Percentiles rank a stretch among this genome's conserved stretches.
Conservation (phyloP, 176 grass and related monocot species). For the Tuctoria greenei region DNA sequence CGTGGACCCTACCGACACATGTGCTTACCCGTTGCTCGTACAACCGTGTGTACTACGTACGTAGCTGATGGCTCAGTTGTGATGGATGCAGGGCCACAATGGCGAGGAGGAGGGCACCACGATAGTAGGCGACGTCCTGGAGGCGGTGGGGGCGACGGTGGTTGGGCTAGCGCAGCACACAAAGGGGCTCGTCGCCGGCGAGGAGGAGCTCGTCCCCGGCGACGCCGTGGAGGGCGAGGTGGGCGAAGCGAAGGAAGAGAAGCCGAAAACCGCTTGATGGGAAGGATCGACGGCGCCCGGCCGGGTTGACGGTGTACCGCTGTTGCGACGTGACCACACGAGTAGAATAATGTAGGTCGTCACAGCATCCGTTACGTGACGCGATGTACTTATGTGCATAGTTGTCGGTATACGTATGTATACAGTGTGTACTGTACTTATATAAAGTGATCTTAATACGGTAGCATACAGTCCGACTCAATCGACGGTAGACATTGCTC, state of each 20-base stretch:
- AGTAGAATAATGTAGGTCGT: too few species aligned
- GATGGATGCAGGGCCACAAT: background rate
- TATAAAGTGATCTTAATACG: too few species aligned
- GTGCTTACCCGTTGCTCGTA: background rate
- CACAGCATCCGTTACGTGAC: too few species aligned
- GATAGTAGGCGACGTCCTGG: slow-evolving; percentile 44
- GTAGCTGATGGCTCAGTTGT: slow-evolving; percentile 26
- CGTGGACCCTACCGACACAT: background rate
- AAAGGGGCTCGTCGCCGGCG: slow-evolving; percentile 63
- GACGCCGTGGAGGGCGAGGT: background rate
- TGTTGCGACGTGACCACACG: too few species aligned
- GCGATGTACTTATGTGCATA: too few species aligned
- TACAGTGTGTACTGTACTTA: too few species aligned
- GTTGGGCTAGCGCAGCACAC: slow-evolving; percentile 48
- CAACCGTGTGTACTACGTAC: slow-evolving; percentile 3
- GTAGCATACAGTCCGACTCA: too few species aligned
- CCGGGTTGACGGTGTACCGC: too few species aligned
- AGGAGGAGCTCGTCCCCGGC: slow-evolving; percentile 41
- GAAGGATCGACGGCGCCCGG: too few species aligned
- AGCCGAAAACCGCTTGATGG: slow-evolving; percentile 12
- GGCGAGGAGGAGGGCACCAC: slow-evolving; percentile 18
- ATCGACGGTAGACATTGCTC: too few species aligned
- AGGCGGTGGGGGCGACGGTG: slow-evolving; percentile 66
- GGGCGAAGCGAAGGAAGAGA: slow-evolving; percentile 8
- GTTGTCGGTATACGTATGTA: too few species aligned